These are phyloP conservation scores for Solanum pennellii DNA, from an alignment of 257 asterid species.

Conservation along the genomic window DNA sequence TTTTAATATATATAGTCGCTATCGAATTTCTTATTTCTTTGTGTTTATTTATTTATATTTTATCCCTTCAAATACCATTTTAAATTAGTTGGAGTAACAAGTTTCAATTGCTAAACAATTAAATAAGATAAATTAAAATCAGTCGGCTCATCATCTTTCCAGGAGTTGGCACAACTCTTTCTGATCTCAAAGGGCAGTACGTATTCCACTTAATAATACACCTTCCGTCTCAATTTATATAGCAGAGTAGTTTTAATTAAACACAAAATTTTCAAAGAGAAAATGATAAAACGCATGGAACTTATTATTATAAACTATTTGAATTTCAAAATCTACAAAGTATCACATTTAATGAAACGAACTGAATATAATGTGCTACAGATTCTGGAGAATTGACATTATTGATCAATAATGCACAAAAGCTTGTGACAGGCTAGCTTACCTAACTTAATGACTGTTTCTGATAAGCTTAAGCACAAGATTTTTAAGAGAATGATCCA, in stretches of 20 bases:
- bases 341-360: too few species aligned
- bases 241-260: too few species aligned
- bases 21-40: too few species aligned
- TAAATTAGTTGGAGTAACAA: background rate
- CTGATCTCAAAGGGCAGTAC: background rate
- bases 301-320: too few species aligned
- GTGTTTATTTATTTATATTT: background rate
- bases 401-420: background rate
- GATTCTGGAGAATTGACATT: background rate
- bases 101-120: background rate
- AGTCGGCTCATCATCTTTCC: background rate
- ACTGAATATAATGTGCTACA: background rate
- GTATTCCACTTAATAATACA: background rate
- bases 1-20: too few species aligned
- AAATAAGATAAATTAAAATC: background rate
- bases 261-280: too few species aligned
- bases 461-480: background rate
- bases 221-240: too few species aligned
- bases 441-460: background rate
- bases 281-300: too few species aligned
- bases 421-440: background rate
- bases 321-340: too few species aligned
- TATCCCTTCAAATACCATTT: background rate
- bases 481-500: background rate
- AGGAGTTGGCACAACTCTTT: background rate